phyloP scores from a whole-genome alignment of 2,329 filamentous ascomycete genomes.

The Penicillium glabrum region DNA sequence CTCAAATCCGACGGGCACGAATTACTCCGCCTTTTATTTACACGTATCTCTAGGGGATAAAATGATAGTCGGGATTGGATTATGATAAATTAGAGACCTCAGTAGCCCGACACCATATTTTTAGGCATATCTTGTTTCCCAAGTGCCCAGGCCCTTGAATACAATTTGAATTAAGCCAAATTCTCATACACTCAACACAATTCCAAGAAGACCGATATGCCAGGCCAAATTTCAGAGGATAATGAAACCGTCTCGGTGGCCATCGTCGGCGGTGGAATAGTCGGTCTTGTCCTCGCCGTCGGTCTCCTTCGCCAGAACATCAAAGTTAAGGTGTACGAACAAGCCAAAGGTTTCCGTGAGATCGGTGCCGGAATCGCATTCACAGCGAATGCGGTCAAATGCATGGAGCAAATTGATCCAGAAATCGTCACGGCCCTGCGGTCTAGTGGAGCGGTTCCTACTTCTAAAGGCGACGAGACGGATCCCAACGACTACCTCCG shows the following conservation, averaged over 20 bases:
- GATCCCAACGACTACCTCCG: background rate
- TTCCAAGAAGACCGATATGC: background rate
- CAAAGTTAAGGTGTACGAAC: background rate
- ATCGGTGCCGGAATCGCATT: background rate
- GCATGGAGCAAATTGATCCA: background rate
- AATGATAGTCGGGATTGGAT: too few relatives aligned
- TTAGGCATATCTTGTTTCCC: background rate
- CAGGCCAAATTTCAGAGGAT: background rate
- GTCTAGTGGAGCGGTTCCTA: background rate
- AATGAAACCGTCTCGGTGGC: conserved; percentile 13
- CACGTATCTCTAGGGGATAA: background rate
- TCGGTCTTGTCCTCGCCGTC: conserved; percentile 40
- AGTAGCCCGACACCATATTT: too few relatives aligned
- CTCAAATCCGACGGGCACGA: background rate
- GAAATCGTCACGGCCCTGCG: background rate
- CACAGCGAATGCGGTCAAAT: background rate
- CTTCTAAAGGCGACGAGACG: background rate
- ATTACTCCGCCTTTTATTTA: background rate
- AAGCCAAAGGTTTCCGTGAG: background rate
- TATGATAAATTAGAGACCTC: too few relatives aligned
- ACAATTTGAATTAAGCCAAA: background rate
- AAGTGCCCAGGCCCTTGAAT: background rate
- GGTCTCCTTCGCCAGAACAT: conserved; percentile 31
- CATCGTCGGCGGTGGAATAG: conserved; percentile 43
- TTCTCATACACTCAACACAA: too few relatives aligned